These are phyloP conservation scores for Hypocrella siamensis DNA, from an alignment of 2,329 filamentous ascomycete genomes.

Conservation along the genomic window DNA sequence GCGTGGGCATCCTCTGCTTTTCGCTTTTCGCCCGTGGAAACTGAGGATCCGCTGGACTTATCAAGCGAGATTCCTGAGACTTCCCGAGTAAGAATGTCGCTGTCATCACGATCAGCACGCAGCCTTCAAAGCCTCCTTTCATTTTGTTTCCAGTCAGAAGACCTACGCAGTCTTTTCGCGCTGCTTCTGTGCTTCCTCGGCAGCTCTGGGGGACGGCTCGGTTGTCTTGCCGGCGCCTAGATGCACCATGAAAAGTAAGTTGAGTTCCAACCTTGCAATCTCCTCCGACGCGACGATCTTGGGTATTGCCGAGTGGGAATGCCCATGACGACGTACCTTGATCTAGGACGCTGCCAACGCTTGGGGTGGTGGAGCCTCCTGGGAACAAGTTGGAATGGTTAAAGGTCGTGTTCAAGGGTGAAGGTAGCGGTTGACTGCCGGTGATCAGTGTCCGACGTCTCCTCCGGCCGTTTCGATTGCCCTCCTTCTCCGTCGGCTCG, in stretches of 20 bases:
- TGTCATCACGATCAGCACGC: conserved; percentile 19
- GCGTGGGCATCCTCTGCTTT: conserved; percentile 40
- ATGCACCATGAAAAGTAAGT: neutral
- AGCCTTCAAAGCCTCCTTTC: neutral
- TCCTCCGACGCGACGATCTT: no score
- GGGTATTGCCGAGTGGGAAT: no score
- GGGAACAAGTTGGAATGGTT: conserved; percentile 60
- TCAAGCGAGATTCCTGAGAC: conserved; percentile 91
- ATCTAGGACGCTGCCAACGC: conserved; percentile 70
- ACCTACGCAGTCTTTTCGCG: conserved; percentile 91
- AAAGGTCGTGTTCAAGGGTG: conserved; percentile 85
- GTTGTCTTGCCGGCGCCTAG: conserved; percentile 20
- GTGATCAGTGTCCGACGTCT: conserved; percentile 89
- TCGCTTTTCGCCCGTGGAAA: conserved; percentile 44
- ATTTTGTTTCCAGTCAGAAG: no score
- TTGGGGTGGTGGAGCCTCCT: conserved; percentile 51
- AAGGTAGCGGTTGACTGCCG: conserved; percentile 88
- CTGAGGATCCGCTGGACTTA: conserved; percentile 41
- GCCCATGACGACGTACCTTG: conserved; percentile 44
- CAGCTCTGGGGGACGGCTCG: conserved; percentile 32
- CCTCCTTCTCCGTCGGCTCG: conserved; percentile 60
- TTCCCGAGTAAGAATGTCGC: conserved; percentile 79
- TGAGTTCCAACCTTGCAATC: no score
- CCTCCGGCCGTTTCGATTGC: conserved; percentile 80
- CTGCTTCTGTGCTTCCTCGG: conserved; percentile 58